A percentile compares a stretch with the other conserved stretches of the same genome.
Evolutionary conservation across 805 yeast species (phyloP).

Genomic region (Candida glaebosa): DNA sequence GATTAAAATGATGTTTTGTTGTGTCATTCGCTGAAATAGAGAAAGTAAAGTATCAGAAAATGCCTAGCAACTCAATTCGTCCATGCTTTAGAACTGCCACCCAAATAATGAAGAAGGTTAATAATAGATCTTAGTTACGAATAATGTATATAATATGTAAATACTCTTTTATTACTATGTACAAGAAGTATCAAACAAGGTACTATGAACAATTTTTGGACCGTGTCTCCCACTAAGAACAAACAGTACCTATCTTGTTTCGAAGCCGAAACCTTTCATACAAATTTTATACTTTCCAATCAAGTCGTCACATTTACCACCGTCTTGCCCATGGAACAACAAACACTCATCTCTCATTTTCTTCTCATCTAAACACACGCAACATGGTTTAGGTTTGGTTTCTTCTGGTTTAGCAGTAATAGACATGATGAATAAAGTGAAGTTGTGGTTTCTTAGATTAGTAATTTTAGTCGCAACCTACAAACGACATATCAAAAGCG

Average conservation of each 20-base stretch:
- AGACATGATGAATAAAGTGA: slow-evolving; percentile 6
- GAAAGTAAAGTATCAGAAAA: no score
- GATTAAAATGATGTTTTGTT: neutral
- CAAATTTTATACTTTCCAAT: slow-evolving; percentile 76
- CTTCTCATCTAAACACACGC: slow-evolving; percentile 88
- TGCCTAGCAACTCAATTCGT: no score
- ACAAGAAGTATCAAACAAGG: neutral
- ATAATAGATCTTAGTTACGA: no score
- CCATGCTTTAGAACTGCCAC: no score
- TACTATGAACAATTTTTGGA: neutral
- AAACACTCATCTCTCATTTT: slow-evolving; percentile 83
- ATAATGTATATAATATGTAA: neutral
- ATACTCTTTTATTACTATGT: neutral
- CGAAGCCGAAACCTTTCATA: slow-evolving; percentile 91
- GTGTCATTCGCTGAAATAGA: neutral
- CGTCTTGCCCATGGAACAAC: slow-evolving; percentile 75
- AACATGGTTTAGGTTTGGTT: slow-evolving; percentile 87
- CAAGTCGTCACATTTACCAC: slow-evolving; percentile 72
- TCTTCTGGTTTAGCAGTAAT: slow-evolving; percentile 13
- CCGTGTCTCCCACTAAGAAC: no score
- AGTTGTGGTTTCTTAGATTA: neutral
- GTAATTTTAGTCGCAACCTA: neutral
- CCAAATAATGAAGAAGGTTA: no score
- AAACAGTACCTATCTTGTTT: slow-evolving; percentile 29
- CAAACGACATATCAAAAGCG: no score